Conservation (phyloP, 306 rosid species). For the Sechiopsis laciniata region DNA sequence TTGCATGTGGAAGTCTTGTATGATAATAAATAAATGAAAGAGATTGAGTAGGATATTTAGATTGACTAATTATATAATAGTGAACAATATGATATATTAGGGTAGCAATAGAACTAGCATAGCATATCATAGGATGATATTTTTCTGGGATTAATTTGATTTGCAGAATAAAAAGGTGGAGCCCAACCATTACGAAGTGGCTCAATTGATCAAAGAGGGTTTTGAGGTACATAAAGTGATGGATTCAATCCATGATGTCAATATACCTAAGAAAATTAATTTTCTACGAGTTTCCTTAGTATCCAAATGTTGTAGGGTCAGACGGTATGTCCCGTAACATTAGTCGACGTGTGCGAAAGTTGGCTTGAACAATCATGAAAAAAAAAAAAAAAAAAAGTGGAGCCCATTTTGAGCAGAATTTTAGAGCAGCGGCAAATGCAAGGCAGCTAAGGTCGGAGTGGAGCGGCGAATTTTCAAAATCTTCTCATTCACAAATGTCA, state of each 20-base stretch:
- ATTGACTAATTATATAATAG: not conserved
- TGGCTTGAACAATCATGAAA: no score
- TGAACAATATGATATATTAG: not conserved
- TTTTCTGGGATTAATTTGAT: not conserved
- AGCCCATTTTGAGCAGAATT: not conserved
- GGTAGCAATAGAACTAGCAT: not conserved
- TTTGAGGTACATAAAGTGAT: no score
- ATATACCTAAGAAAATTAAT: no score
- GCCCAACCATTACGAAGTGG: no score
- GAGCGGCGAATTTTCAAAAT: not conserved
- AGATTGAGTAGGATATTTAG: not conserved
- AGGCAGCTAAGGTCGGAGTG: not conserved
- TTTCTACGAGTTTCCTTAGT: no score
- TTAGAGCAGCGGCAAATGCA: not conserved
- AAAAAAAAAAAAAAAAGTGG: no score
- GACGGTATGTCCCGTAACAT: no score
- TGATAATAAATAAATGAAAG: not conserved
- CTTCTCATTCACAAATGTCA: not conserved
- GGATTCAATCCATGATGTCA: no score
- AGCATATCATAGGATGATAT: not conserved
- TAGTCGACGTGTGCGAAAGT: no score
- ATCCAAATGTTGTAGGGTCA: no score
- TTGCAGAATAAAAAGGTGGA: not conserved
- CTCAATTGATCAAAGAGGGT: no score
- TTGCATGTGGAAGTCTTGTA: not conserved